Evolutionary conservation across 768 basidiomycete species (phyloP), one percentile per base, ranked within the genome.

Genomic region (Naganishia onofrii): DNA sequence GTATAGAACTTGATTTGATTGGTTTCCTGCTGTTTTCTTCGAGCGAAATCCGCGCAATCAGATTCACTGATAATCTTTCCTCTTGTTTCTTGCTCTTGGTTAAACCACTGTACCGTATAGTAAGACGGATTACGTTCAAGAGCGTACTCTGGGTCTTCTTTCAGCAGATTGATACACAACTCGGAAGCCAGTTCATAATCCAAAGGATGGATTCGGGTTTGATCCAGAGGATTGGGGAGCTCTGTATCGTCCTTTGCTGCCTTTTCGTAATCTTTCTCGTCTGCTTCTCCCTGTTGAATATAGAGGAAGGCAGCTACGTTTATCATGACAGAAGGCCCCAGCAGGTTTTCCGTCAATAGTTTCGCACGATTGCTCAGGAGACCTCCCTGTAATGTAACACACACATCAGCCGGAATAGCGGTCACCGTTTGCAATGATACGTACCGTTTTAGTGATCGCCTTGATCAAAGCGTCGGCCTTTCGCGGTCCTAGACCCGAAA

Each of bases 111-210:
- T 95, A 63, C 60, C 38, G 60, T 63, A 26, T 46, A 63, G 60
- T 46, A 63, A 26, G 60, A 98, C 31, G 93, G 91, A 78, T 95
- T 91, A 75, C 90, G 88, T 34, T 92, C 91, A 68, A 91, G 90
- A 38, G 93, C 85, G 82, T 99, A 96, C 80, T 98, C 96, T 76
- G 95, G 93, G 74, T 99, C 96, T n/a, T 92, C 85, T 77, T 97
- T 96, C 17, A 98, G 85, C 5, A 95, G 93, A 81, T 97, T 93
- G 23, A 92, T 91, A 44, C 95, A 95, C 93, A 99, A 96, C 84
- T 98, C 97, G 42, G 92, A 88, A 3, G 96, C 95, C 46, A 98
- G 85, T 74, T 97, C 94, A 77, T 98, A 99, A 81, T 99, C 96
- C 79, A 95, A 92, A 7, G 92, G 92, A 77, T 99, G 96, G 66